Base-by-base conservation (phyloP, 148 eudicot genomes). In the Arctostaphylos glauca region DNA sequence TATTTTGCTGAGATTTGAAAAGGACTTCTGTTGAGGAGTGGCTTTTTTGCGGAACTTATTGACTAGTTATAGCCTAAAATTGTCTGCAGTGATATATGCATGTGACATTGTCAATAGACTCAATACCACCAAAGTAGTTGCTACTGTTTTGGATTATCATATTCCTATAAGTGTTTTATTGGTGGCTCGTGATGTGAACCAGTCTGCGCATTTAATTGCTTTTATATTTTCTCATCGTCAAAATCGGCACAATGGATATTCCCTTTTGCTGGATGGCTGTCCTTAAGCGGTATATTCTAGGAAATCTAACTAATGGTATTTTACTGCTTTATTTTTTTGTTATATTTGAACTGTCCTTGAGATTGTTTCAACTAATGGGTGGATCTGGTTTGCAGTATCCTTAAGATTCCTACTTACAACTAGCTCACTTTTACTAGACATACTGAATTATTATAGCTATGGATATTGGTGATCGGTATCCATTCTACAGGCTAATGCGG, bases 401-500 rank as follows among this genome's bases (percentile, higher is more conserved):
- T 25, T 14, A 5, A 75, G 44, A 5, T 12, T 21, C 3, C 46
- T 9, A 75, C 13, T 10, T 13, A 13, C 6, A 0, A 48, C 41
- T 18, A 12, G 54, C 5, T 50, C 21, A 49, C 15, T 5, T 5
- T 12, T 66, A 3, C 16, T 66, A 25, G 71, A 66, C 2, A 8
- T 49, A 10, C 55, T 48, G 3, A 64, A 49, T 80, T 2, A 48
- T 62, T 21, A 62, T 6, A 44, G 43, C 41, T 46, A 80, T 48
- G 52, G 41, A 66, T 58, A 47, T 50, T 31, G 23, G 43, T 66
- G 75, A 68, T 80, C 23, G 46, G 9, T 18, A 46, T 62, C 7
- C 48, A 16, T 41, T 79, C 59, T 55, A 23, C 79, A 83, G 84
- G 84, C 81, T 31, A 83, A 83, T 53, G 84, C 86, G 10, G 86